phyloP scores from a whole-genome alignment of 2,329 filamentous ascomycete species.

The Hyphodiscus sp. region DNA sequence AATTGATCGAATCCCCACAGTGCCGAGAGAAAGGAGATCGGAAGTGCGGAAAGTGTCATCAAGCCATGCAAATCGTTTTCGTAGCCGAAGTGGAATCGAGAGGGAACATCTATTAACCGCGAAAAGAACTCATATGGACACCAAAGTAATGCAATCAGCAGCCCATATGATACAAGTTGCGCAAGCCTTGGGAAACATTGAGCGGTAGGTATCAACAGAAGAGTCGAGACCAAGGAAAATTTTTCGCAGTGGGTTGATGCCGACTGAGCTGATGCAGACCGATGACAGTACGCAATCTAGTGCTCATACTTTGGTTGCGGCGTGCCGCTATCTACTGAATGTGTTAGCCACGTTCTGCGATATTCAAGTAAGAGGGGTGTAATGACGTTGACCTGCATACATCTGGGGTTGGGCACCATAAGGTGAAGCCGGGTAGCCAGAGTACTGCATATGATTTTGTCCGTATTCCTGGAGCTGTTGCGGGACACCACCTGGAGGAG shows the following conservation, averaged over 20 bases:
- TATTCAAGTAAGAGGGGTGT: slow-evolving; percentile 19
- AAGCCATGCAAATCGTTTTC: slow-evolving; percentile 29
- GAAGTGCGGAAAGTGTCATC: slow-evolving; percentile 24
- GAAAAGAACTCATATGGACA: slow-evolving; percentile 23
- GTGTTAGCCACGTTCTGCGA: slow-evolving; percentile 19
- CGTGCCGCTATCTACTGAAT: slow-evolving; percentile 25
- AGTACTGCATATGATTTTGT: slow-evolving; percentile 36
- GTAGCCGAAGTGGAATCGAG: slow-evolving; percentile 23
- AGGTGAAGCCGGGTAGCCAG: slow-evolving; percentile 52
- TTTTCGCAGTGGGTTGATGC: slow-evolving; percentile 2
- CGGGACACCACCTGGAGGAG: slow-evolving; percentile 38
- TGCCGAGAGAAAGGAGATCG: slow-evolving; percentile 8
- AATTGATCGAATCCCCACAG: background rate
- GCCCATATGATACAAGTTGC: slow-evolving; percentile 32
- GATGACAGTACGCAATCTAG: slow-evolving; percentile 15
- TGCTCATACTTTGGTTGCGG: slow-evolving; percentile 30
- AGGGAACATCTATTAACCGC: slow-evolving; percentile 23
- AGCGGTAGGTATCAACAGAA: slow-evolving; percentile 13
- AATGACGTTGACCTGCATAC: slow-evolving; percentile 50
- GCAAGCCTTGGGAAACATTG: slow-evolving; percentile 20
- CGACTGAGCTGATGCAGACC: slow-evolving; percentile 5
- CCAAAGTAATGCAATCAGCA: slow-evolving; percentile 25
- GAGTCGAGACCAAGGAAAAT: slow-evolving; percentile 9
- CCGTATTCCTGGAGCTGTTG: slow-evolving; percentile 52
- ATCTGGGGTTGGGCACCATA: slow-evolving; percentile 47